phyloP scores from a whole-genome alignment of 2,329 filamentous ascomycete species.

The Penicillium sp. region DNA sequence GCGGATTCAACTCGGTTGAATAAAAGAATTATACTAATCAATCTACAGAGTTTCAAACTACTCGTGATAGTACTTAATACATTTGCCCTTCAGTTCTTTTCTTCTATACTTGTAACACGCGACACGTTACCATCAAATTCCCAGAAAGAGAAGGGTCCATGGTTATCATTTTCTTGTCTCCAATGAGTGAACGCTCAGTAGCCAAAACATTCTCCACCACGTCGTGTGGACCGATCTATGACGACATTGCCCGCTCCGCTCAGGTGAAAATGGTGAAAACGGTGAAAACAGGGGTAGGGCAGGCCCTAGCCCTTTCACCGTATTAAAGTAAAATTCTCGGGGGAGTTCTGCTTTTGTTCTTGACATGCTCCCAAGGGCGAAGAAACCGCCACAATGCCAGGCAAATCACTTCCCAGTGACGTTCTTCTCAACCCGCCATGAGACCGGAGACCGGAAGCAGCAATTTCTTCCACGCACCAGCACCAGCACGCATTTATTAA shows the following conservation, averaged over 20 bases:
- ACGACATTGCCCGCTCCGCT: constrained; percentile 7
- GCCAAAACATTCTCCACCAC: neutral
- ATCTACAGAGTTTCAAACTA: too few species aligned
- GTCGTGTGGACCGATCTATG: constrained; percentile 1
- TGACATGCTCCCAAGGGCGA: neutral
- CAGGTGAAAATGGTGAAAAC: neutral
- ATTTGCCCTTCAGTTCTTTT: neutral
- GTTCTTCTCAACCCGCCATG: neutral
- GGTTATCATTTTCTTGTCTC: neutral
- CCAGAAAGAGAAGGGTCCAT: neutral
- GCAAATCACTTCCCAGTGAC: neutral
- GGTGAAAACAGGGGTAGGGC: constrained; percentile 13
- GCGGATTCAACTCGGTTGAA: constrained; percentile 21
- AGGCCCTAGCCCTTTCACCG: constrained; percentile 11
- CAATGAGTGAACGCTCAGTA: neutral
- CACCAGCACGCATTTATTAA: neutral
- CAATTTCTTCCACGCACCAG: neutral
- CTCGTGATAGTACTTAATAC: too few species aligned
- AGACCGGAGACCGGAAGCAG: neutral
- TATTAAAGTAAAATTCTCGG: constrained; percentile 4
- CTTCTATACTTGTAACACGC: neutral
- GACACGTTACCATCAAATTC: neutral
- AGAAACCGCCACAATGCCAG: neutral
- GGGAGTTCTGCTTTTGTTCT: neutral
- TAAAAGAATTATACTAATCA: too few species aligned